Percentiles rank a stretch among this genome's conserved stretches.
phyloP scores from a whole-genome alignment of 2,329 filamentous ascomycete species.

The Ustulina deusta region DNA sequence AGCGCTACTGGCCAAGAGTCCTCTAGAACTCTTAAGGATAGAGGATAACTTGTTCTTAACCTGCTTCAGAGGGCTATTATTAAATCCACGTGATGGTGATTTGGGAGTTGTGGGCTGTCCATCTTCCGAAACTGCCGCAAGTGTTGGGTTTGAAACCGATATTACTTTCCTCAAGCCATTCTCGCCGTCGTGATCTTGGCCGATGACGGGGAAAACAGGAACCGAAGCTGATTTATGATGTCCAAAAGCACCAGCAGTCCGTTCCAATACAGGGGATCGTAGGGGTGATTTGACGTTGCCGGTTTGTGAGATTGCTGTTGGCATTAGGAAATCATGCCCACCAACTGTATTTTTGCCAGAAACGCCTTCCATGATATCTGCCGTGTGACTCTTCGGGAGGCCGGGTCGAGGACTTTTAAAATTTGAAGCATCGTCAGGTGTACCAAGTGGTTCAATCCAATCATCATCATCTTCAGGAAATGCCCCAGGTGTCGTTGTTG shows the following conservation, averaged over 20 bases:
- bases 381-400: constrained; percentile 70
- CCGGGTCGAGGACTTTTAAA: constrained; percentile 62
- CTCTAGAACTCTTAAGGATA: constrained; percentile 87
- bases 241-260: constrained; percentile 53
- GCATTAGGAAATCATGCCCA: constrained; percentile 60
- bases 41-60: constrained; percentile 94
- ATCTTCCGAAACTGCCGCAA: constrained; percentile 62
- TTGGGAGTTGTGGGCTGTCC: constrained; percentile 63
- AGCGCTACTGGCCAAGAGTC: constrained; percentile 82
- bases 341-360: constrained; percentile 62
- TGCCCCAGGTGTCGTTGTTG: constrained; percentile 64
- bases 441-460: constrained; percentile 69
- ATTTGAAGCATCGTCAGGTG: constrained; percentile 52
- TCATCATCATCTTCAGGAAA: constrained; percentile 72
- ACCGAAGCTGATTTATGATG: constrained; percentile 75
- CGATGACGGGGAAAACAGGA: constrained; percentile 60
- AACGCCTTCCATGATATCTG: constrained; percentile 71
- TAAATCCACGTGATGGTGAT: constrained; percentile 67
- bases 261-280: constrained; percentile 49
- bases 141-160: constrained; percentile 68
- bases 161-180: constrained; percentile 68
- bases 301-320: constrained; percentile 55
- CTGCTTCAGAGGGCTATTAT: constrained; percentile 86
- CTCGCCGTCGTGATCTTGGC: constrained; percentile 47
- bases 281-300: constrained; percentile 53